Evolutionary conservation across 306 rosid genomes (phyloP), one percentile per base, ranked within the genome.

Genomic region (Corylus americana): DNA sequence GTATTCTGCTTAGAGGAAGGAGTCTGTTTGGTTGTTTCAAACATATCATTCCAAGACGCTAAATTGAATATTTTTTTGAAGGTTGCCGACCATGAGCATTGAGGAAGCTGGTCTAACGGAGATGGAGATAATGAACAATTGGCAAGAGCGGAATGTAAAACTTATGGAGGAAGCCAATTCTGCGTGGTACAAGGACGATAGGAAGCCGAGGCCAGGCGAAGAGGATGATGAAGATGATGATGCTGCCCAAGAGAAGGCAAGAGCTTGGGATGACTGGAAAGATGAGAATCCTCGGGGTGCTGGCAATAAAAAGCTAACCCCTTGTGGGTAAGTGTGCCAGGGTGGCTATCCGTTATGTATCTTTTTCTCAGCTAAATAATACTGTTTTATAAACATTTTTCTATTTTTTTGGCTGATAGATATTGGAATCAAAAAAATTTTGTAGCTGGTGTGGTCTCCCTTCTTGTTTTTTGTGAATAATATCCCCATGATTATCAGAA

Each of bases 1-100:
- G 39, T 27, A 8, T 63, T 66, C 25, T 66, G 5, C 49, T 17
- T 17, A 39, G 12, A 17, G 50, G 48, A 59, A 59, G 45, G 45
- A 42, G 1, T 42, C 8, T 55, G 31, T 39, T 67, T 69, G 49
- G 5, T 57, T 14, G 22, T 59, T 71, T 55, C 25, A 68, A 18
- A 53, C 55, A 22, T 27, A 77, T 50, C 16, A 29, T 31, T 74
- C 35, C 76, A 77, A 74, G 79, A 76, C 71, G 73, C 86, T 77
- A 64, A 88, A 77, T 71, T 72, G 73, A 70, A 67, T 78, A 11
- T 83, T 82, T 73, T 77, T 54, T 86, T 80, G 16, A 69, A 93
- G 99, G 94, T 11, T 96, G 86, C 99, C 98, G 64, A 96, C 99
- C 83, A 96, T 91, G 99, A 96, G 99, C 88, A 96, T 96, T 53